These are phyloP conservation scores for Yamadazyma nakazawae DNA, from an alignment of 805 yeast species.

Conservation along the genomic window DNA sequence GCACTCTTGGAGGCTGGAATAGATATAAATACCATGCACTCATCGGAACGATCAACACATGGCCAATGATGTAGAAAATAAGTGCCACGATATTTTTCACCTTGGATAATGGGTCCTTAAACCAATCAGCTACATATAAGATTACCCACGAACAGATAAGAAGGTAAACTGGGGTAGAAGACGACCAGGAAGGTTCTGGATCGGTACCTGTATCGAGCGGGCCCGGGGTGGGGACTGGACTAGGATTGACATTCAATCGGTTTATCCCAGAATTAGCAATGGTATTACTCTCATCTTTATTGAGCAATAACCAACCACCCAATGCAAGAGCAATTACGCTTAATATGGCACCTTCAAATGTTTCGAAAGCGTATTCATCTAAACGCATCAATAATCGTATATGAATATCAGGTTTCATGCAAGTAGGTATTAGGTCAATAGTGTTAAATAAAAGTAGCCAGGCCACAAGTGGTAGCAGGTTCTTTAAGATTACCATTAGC, in stretches of 20 bases:
- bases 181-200: slow-evolving; percentile 1
- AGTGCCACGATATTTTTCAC: slow-evolving; percentile 56
- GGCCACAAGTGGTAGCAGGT: slow-evolving; percentile 8
- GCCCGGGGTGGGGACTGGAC: background rate
- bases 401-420: slow-evolving; percentile 45
- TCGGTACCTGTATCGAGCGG: background rate
- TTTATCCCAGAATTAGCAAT: background rate
- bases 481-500: background rate
- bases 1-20: slow-evolving; percentile 63
- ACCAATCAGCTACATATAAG: slow-evolving; percentile 43
- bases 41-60: slow-evolving; percentile 57
- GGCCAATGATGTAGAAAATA: slow-evolving; percentile 60
- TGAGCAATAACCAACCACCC: slow-evolving; percentile 18
- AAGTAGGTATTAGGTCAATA: slow-evolving; percentile 30
- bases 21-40: slow-evolving; percentile 62
- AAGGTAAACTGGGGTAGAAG: slow-evolving; percentile 36
- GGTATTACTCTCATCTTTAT: background rate
- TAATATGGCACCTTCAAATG: slow-evolving; percentile 8
- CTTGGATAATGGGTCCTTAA: slow-evolving; percentile 41
- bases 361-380: slow-evolving; percentile 40
- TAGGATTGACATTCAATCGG: background rate
- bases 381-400: slow-evolving; percentile 44
- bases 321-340: slow-evolving; percentile 16
- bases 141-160: slow-evolving; percentile 46
- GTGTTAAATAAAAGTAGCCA: slow-evolving; percentile 13